Evolutionary conservation across 148 eudicot genomes (phyloP), one percentile per base, ranked within the genome.

Genomic region (Chenopodium berlandieri): DNA sequence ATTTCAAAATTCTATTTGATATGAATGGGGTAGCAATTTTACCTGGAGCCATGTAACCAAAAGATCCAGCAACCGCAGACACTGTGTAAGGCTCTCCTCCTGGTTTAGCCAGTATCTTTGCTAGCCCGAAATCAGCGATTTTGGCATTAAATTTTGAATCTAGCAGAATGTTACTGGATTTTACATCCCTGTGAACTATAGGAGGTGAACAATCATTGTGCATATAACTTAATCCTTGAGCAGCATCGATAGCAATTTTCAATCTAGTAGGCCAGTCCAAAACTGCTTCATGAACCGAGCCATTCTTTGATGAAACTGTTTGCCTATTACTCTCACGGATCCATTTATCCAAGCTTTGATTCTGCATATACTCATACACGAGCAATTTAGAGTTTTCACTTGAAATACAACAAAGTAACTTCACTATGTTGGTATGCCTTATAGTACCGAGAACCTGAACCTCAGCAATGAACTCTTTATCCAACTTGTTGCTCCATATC

Each of bases 321-420:
- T 56, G 27, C 40, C n/a, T 73, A 74, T 86, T 83, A 54, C 78
- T 80, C 16, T 78, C 75, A 58, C 86, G 97, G 62, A 92, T 84
- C 97, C 97, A 92, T 75, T 85, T 82, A 78, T 92, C 94, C 1
- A 92, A 86, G 84, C 95, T 92, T 70, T 83, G 88, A 31, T 94
- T 92, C 83, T 87, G 88, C 91, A 94, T 87, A 71, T 92, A 91
- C 88, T 94, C 94, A 19, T 94, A 94, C 1, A 94, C 93, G n/a
- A 92, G 92, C 50, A 94, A 81, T 58, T 87, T 94, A 17, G 90
- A 87, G 31, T 80, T 83, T 22, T 91, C 90, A 78, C 90, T 89
- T n/a, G 97, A 91, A 77, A 94, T 76, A 78, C 92, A 94, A 72
- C 95, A 94, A 34, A 94, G 75, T 17, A 94, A 89, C 86, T 92